A percentile compares a stretch with the other conserved stretches of the same genome.
Conservation (phyloP, 352 stramenopile genomes). For the Pythium scleroteichum region DNA sequence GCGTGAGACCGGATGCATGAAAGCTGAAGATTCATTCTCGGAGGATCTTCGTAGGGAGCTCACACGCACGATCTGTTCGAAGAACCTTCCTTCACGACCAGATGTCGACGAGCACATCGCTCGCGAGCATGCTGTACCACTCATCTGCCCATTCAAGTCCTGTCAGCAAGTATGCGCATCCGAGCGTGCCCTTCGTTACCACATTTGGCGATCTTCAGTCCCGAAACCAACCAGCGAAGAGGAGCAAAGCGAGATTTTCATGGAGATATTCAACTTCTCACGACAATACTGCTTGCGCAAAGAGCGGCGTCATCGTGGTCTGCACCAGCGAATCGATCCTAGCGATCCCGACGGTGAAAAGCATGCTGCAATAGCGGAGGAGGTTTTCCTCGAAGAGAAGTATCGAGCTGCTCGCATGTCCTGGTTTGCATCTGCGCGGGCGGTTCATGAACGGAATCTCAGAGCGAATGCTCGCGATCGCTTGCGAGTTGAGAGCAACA, state of each 20-base stretch:
- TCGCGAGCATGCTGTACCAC: constrained; percentile 51
- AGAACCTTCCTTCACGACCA: constrained; percentile 13
- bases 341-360: constrained; percentile 25
- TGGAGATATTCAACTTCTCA: constrained; percentile 75
- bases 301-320: constrained; percentile 47
- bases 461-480: constrained; percentile 26
- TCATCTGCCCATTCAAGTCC: constrained; percentile 74
- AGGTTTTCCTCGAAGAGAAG: constrained; percentile 69
- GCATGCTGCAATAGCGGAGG: constrained; percentile 38
- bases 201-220: constrained; percentile 71
- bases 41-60: constrained; percentile 30
- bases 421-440: constrained; percentile 45
- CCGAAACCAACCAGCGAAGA: constrained; percentile 57
- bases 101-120: constrained; percentile 65
- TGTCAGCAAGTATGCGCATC: constrained; percentile 71
- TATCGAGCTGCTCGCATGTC: constrained; percentile 46
- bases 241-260: constrained; percentile 57
- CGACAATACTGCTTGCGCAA: constrained; percentile 79
- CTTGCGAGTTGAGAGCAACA: constrained; percentile 38
- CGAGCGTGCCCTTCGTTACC: constrained; percentile 68
- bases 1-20: constrained; percentile 41
- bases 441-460: constrained; percentile 47
- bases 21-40: constrained; percentile 36
- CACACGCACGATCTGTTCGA: constrained; percentile 58
- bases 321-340: constrained; percentile 26